These are phyloP conservation scores for Pseudogymnoascus sp. DNA, from an alignment of 2,329 filamentous ascomycete genomes.

Conservation along the genomic window DNA sequence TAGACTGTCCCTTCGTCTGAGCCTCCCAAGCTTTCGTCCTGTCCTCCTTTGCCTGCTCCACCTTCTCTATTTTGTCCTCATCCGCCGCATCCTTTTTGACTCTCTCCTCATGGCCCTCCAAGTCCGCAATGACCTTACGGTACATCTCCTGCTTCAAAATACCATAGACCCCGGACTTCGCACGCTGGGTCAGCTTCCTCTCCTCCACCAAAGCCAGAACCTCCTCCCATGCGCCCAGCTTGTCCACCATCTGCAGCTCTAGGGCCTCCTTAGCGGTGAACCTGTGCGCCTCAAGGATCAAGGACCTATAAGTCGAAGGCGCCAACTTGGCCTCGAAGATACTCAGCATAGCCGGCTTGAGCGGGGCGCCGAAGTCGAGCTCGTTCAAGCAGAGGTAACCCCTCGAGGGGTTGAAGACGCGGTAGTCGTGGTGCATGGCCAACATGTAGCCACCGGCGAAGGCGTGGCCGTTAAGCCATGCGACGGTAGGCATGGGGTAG, in stretches of 20 bases:
- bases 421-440: slow-evolving; percentile 76
- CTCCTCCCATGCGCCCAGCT: slow-evolving; percentile 56
- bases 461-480: slow-evolving; percentile 71
- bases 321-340: slow-evolving; percentile 66
- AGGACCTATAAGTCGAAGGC: slow-evolving; percentile 46
- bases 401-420: slow-evolving; percentile 60
- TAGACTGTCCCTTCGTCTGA: not conserved
- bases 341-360: slow-evolving; percentile 64
- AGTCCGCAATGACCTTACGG: slow-evolving; percentile 51
- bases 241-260: slow-evolving; percentile 61
- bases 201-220: slow-evolving; percentile 52
- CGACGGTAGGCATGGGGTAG: slow-evolving; percentile 75
- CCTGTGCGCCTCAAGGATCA: slow-evolving; percentile 67
- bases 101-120: slow-evolving; percentile 46
- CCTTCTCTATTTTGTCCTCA: slow-evolving; percentile 31
- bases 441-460: slow-evolving; percentile 79
- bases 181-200: slow-evolving; percentile 52
- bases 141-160: slow-evolving; percentile 70
- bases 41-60: not conserved
- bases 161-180: slow-evolving; percentile 59
- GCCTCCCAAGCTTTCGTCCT: not conserved
- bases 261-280: slow-evolving; percentile 58
- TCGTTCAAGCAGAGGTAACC: slow-evolving; percentile 80
- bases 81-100: slow-evolving; percentile 42
- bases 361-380: slow-evolving; percentile 68